phyloP scores from a whole-genome alignment of 1,284 basidiomycete genomes.

The Ustilago cynodontis region DNA sequence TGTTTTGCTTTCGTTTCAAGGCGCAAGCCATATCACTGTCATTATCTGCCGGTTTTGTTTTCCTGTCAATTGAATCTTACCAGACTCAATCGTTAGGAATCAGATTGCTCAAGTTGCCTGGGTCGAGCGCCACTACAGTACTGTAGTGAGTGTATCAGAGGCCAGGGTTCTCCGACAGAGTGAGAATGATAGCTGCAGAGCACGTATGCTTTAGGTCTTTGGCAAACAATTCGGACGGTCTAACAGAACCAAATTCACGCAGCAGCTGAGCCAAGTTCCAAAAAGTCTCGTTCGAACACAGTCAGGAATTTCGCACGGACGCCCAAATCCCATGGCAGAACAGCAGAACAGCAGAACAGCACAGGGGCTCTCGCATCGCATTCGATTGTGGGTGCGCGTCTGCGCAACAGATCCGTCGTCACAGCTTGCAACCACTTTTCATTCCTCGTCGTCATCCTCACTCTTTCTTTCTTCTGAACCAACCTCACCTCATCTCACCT shows the following conservation, averaged over 20 bases:
- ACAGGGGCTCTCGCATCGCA: conserved; percentile 2
- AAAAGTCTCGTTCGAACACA: too few relatives aligned
- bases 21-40: conserved; percentile 3
- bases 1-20: neutral
- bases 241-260: neutral
- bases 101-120: neutral
- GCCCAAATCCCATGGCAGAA: neutral
- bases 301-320: conserved; percentile 4
- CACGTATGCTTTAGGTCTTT: too few relatives aligned
- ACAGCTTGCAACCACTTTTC: neutral
- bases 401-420: neutral
- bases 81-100: neutral
- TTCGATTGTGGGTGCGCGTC: neutral
- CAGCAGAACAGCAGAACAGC: too few relatives aligned
- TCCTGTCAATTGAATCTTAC: neutral
- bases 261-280: neutral
- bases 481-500: neutral
- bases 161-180: too few relatives aligned
- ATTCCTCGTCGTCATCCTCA: neutral
- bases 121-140: too few relatives aligned
- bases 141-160: too few relatives aligned
- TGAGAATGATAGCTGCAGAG: too few relatives aligned
- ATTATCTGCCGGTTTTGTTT: neutral
- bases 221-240: neutral
- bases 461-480: too few relatives aligned